Base-by-base conservation (phyloP, 2,329 filamentous ascomycete genomes). In the Cladophialophora chaetospira region DNA sequence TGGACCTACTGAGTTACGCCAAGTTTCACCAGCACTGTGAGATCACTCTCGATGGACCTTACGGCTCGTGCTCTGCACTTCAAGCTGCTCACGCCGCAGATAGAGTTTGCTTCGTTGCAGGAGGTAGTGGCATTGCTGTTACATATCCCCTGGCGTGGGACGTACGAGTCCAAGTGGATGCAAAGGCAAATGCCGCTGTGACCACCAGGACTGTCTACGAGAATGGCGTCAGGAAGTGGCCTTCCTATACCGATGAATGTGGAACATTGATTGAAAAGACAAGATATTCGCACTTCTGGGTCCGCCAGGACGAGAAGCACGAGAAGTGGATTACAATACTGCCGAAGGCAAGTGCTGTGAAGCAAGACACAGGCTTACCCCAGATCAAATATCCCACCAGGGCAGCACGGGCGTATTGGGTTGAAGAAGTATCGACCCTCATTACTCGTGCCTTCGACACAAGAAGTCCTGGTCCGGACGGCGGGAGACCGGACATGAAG, bases 41-140 rank as follows among this genome's bases (percentile, higher is more conserved):
- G 1, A 73, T 86, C 21, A 75, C 80, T 5, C 69, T 88, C n/a
- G 84, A 88, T 62, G 85, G 85, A 0, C 85, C 85, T 0, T 87
- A 88, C 63, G 85, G 85, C 35, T 84, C 81, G 8, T 72, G 74
- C 0, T 79, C 82, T 62, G 80, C 83, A 0, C 71, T 84, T 13
- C 70, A 79, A 15, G 75, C 82, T 66, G 73, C 87, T 2, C 73
- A 75, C 5, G 71, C 73, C 11, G 75, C 77, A 13, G 72, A 78
- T 35, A 74, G 78, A 0, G 76, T 79, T 0, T 69, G 88, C 3
- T 67, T 88, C 9, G 73, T 88, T 6, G 84, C 84, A 1, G 84
- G 85, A 2, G 85, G 85, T 0, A 84, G 81, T 25, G 85, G 85
- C 4, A 85, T 88, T 42, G 85, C 84, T 1, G 84, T 87, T 21